Evolutionary conservation across 345 rosid genomes (phyloP).

Genomic region (Bruguiera gymnorhiza): DNA sequence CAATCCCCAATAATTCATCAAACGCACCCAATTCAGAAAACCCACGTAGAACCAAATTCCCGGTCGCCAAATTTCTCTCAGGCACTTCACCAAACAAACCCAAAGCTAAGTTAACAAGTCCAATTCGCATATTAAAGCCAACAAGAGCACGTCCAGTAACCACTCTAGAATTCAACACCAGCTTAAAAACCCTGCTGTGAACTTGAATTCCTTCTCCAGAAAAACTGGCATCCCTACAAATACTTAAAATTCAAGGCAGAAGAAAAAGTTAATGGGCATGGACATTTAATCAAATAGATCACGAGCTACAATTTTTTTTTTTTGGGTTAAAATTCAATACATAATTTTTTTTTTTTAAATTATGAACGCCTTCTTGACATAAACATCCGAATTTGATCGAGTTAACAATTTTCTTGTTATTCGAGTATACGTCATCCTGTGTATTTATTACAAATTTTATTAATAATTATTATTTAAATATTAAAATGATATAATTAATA

Average conservation of each 20-base stretch:
- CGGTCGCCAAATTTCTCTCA: slow-evolving; percentile 49
- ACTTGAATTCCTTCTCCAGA: slow-evolving; percentile 57
- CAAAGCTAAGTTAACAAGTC: slow-evolving; percentile 40
- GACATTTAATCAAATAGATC: slow-evolving; percentile 56
- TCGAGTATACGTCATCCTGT: slow-evolving; percentile 22
- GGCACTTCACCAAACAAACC: slow-evolving; percentile 61
- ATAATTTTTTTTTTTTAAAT: too few species aligned
- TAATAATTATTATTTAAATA: background rate
- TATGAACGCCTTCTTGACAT: too few species aligned
- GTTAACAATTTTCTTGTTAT: slow-evolving; percentile 38
- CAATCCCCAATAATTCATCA: slow-evolving; percentile 37
- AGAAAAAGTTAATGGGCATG: slow-evolving; percentile 48
- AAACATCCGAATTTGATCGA: slow-evolving; percentile 35
- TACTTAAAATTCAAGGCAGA: slow-evolving; percentile 44
- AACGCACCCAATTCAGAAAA: slow-evolving; percentile 40
- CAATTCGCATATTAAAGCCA: slow-evolving; percentile 46
- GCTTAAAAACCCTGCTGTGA: slow-evolving; percentile 59
- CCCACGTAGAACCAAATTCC: slow-evolving; percentile 55
- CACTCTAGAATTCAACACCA: slow-evolving; percentile 54
- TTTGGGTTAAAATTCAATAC: slow-evolving; percentile 29
- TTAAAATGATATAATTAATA: too few species aligned
- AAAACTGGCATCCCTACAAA: slow-evolving; percentile 44
- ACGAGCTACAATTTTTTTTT: background rate
- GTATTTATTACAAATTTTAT: slow-evolving; percentile 10
- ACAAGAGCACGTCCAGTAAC: slow-evolving; percentile 53